Percentiles rank a stretch among this genome's conserved stretches.
These are phyloP conservation scores for Clohesyomyces aquaticus DNA, from an alignment of 495 filamentous ascomycete genomes.

Conservation along the genomic window DNA sequence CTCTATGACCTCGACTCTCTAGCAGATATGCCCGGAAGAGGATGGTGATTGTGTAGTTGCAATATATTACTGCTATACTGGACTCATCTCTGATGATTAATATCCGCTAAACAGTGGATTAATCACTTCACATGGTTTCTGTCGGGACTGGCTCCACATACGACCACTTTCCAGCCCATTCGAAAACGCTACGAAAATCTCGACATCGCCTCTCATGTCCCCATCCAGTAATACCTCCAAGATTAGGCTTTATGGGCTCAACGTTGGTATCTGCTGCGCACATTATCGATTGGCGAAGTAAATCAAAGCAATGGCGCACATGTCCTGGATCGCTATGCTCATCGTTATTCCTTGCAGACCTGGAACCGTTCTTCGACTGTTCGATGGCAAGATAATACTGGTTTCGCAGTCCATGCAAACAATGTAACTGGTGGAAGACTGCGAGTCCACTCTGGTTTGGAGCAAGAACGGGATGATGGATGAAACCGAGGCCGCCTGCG, in stretches of 20 bases:
- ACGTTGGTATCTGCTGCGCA: slow-evolving; percentile 39
- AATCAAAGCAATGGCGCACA: slow-evolving; percentile 39
- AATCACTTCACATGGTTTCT: not conserved
- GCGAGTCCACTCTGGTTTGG: slow-evolving; percentile 11
- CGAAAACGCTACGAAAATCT: slow-evolving; percentile 7
- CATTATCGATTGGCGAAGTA: slow-evolving; percentile 40
- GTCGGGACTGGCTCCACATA: not conserved
- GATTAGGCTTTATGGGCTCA: slow-evolving; percentile 26
- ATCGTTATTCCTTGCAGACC: not conserved
- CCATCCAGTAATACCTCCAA: slow-evolving; percentile 36
- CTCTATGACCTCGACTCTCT: slow-evolving; percentile 6
- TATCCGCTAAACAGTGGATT: too few species aligned
- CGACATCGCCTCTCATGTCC: slow-evolving; percentile 30
- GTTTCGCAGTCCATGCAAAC: slow-evolving; percentile 32
- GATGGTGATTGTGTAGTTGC: not conserved
- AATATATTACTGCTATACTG: too few species aligned
- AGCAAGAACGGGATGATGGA: slow-evolving; percentile 13
- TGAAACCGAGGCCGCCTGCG: slow-evolving; percentile 16
- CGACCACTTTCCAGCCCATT: slow-evolving; percentile 20
- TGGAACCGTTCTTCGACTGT: too few species aligned
- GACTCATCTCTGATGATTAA: too few species aligned
- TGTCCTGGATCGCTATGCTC: slow-evolving; percentile 18
- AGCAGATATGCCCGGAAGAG: slow-evolving; percentile 3
- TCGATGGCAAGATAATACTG: slow-evolving; percentile 13
- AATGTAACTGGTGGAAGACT: slow-evolving; percentile 40